These are phyloP conservation scores for Curvularia verruculosa DNA, from an alignment of 2,329 filamentous ascomycete genomes.

Conservation along the genomic window DNA sequence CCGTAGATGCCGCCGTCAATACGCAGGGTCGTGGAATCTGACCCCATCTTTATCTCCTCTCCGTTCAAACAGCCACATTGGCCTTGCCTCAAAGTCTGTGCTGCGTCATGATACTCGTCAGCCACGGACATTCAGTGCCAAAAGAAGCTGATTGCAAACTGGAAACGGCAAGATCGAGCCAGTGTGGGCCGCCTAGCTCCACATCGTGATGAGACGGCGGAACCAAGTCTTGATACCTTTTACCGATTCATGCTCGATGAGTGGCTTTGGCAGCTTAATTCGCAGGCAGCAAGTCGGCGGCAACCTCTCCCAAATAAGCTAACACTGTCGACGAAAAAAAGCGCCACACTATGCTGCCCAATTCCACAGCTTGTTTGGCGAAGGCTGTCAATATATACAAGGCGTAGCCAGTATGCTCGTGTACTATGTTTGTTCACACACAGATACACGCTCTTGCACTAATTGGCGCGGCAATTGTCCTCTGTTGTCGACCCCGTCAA, in stretches of 20 bases:
- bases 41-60: constrained; percentile 26
- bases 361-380: background rate
- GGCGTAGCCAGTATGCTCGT: background rate
- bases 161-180: constrained; percentile 26
- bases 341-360: constrained; percentile 10
- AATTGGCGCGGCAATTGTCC: constrained; percentile 10
- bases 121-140: constrained; percentile 17
- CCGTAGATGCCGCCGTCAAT: constrained; percentile 24
- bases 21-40: constrained; percentile 29
- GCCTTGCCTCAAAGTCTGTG: constrained; percentile 9
- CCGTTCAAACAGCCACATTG: constrained; percentile 13
- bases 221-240: constrained; percentile 20
- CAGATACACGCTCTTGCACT: constrained; percentile 3
- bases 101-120: constrained; percentile 28
- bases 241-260: constrained; percentile 29
- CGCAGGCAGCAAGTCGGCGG: constrained; percentile 12
- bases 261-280: constrained; percentile 19
- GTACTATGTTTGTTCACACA: background rate
- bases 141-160: constrained; percentile 19
- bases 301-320: constrained; percentile 2
- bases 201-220: constrained; percentile 27
- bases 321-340: background rate
- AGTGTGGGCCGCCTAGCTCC: constrained; percentile 26
- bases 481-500: constrained; percentile 15
- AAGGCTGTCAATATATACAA: background rate